These are phyloP conservation scores for Tripterygium wilfordii DNA, from an alignment of 177 flowering plant species.

Conservation along the genomic window DNA sequence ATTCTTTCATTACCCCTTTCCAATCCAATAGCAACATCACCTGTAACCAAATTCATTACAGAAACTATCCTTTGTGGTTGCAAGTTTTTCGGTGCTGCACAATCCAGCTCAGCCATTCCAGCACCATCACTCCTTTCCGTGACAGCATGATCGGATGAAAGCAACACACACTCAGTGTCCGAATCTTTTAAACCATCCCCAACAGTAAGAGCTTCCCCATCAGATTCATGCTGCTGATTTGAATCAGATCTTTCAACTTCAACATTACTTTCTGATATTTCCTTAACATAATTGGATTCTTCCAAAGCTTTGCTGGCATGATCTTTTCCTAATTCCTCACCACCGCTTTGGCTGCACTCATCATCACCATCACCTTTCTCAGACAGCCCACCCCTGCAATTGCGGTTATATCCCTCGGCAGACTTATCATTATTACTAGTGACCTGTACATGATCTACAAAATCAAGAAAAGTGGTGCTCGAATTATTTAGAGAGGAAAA, in stretches of 20 bases:
- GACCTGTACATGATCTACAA: neutral
- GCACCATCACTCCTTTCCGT: slow-evolving; percentile 8
- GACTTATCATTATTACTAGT: slow-evolving; percentile 10
- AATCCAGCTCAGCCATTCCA: slow-evolving; percentile 6
- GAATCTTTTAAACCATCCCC: neutral
- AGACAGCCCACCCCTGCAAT: slow-evolving; percentile 3
- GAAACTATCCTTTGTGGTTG: slow-evolving; percentile 4
- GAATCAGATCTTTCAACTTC: too few species aligned
- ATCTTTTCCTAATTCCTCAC: slow-evolving; percentile 7
- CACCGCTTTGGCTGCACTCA: slow-evolving; percentile 11
- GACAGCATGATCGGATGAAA: slow-evolving; percentile 3
- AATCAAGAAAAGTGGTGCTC: slow-evolving; percentile 8
- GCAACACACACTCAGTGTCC: slow-evolving; percentile 5
- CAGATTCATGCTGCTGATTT: too few species aligned
- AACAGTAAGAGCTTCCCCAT: too few species aligned
- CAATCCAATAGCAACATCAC: slow-evolving; percentile 3
- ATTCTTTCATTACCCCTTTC: slow-evolving; percentile 5
- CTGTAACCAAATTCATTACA: slow-evolving; percentile 9
- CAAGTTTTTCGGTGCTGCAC: slow-evolving; percentile 9
- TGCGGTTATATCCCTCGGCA: slow-evolving; percentile 6
- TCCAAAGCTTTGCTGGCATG: slow-evolving; percentile 4
- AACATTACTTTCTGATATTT: too few species aligned
- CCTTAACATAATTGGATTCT: too few species aligned
- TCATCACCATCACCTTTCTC: slow-evolving; percentile 14
- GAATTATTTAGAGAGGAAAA: neutral